Evolutionary conservation across 805 yeast genomes (phyloP).

Genomic region (Cephaloascus albidus): DNA sequence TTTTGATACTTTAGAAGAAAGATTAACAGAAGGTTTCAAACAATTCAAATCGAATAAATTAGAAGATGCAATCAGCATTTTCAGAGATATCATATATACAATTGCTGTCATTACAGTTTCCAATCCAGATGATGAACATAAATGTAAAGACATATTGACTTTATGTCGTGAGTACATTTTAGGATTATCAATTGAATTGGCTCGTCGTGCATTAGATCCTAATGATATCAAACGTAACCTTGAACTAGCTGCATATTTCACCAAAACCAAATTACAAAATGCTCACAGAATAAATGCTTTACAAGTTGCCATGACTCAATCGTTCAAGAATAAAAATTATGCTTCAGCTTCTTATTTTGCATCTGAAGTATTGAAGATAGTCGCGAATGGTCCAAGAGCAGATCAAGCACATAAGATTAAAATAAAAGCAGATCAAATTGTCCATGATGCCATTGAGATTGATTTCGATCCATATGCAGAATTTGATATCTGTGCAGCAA

Average conservation of each 20-base stretch:
- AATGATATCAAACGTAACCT: conserved; percentile 74
- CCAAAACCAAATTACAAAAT: conserved; percentile 72
- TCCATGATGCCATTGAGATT: conserved; percentile 80
- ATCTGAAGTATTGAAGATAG: conserved; percentile 63
- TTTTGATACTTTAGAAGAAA: conserved; percentile 50
- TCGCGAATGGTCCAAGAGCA: conserved; percentile 68
- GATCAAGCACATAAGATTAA: conserved; percentile 84
- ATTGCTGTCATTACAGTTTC: conserved; percentile 64
- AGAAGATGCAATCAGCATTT: conserved; percentile 68
- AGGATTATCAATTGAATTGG: conserved; percentile 85
- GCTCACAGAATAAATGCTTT: conserved; percentile 82
- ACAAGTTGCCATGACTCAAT: conserved; percentile 91
- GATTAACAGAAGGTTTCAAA: conserved; percentile 67
- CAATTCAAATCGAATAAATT: conserved; percentile 78
- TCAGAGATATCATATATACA: conserved; percentile 74
- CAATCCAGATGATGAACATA: conserved; percentile 65
- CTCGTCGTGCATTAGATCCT: conserved; percentile 73
- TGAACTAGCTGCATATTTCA: conserved; percentile 94
- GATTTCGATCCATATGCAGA: conserved; percentile 91
- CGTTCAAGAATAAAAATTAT: conserved; percentile 81
- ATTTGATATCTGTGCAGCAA: conserved; percentile 81
- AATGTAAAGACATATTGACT: conserved; percentile 60
- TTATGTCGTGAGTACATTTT: conserved; percentile 85
- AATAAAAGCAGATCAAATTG: conserved; percentile 67
- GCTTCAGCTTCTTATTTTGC: conserved; percentile 90